Conservation (phyloP, 805 yeast species). For the Schwanniomyces pseudopolymorphus region DNA sequence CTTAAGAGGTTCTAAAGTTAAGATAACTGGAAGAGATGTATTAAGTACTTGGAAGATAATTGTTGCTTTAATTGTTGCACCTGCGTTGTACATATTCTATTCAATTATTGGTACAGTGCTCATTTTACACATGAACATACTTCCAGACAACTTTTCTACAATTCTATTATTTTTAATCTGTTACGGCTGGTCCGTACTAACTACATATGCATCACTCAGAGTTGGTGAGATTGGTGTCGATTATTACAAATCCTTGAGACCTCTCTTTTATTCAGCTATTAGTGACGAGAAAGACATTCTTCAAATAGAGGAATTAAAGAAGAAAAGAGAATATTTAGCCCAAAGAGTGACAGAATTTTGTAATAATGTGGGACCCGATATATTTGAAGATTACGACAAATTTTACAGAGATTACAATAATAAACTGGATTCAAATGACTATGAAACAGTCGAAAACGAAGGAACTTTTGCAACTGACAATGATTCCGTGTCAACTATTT, state of each 20-base stretch:
- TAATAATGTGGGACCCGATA: conserved; percentile 34
- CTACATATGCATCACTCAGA: conserved; percentile 41
- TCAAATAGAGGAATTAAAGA: conserved; percentile 33
- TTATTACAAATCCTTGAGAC: conserved; percentile 39
- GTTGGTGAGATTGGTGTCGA: conserved; percentile 44
- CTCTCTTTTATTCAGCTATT: conserved; percentile 33
- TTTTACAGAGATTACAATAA: conserved; percentile 28
- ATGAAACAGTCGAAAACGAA: background rate
- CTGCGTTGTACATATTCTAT: conserved; percentile 38
- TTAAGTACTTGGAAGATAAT: conserved; percentile 44
- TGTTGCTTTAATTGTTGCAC: conserved; percentile 42
- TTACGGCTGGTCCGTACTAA: conserved; percentile 36
- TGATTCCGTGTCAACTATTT: background rate
- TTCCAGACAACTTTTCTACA: conserved; percentile 12
- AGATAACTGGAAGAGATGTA: conserved; percentile 42
- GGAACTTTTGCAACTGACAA: background rate
- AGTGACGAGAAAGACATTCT: conserved; percentile 25
- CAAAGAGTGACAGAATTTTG: conserved; percentile 33
- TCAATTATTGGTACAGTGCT: conserved; percentile 32
- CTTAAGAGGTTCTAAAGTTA: conserved; percentile 37
- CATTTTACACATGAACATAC: conserved; percentile 13
- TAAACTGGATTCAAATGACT: background rate
- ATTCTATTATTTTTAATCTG: conserved; percentile 25
- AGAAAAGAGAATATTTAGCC: conserved; percentile 25
- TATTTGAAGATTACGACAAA: conserved; percentile 37